Percentiles rank a stretch among this genome's conserved stretches.
Evolutionary conservation across 2,329 filamentous ascomycete species (phyloP).

Genomic region (Diaporthe vexans): DNA sequence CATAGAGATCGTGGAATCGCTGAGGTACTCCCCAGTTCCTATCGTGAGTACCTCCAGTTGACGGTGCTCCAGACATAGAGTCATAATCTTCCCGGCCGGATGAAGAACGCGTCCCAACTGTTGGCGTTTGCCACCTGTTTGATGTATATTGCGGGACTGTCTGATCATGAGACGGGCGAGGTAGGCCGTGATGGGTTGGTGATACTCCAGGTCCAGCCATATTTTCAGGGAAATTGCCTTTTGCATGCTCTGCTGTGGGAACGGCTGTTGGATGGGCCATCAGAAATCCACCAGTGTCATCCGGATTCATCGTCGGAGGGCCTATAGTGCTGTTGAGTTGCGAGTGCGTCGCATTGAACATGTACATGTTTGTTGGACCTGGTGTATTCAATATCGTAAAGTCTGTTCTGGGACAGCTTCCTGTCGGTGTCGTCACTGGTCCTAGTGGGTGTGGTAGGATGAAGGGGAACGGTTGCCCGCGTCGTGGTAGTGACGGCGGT

Average conservation of each 20-base stretch:
- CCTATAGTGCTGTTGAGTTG: no score
- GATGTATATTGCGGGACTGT: neutral
- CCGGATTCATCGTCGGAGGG: neutral
- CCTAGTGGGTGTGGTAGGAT: slow-evolving; percentile 30
- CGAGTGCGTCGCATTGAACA: neutral
- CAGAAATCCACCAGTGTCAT: neutral
- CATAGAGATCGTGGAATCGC: neutral
- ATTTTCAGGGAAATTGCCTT: no score
- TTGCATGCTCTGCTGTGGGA: neutral
- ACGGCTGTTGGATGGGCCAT: neutral
- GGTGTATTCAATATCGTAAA: neutral
- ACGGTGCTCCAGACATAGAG: neutral
- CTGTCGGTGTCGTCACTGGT: neutral
- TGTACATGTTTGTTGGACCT: neutral
- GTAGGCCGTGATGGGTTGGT: no score
- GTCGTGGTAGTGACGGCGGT: neutral
- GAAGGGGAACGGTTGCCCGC: slow-evolving; percentile 23
- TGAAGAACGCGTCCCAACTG: neutral
- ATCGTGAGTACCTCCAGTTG: neutral
- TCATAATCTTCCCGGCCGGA: neutral
- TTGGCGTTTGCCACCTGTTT: neutral
- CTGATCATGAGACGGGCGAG: neutral
- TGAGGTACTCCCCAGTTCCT: neutral
- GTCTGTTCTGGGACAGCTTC: neutral
- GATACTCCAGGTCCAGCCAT: no score